Conservation (phyloP, 768 basidiomycete species). For the Termitomyces sp. region DNA sequence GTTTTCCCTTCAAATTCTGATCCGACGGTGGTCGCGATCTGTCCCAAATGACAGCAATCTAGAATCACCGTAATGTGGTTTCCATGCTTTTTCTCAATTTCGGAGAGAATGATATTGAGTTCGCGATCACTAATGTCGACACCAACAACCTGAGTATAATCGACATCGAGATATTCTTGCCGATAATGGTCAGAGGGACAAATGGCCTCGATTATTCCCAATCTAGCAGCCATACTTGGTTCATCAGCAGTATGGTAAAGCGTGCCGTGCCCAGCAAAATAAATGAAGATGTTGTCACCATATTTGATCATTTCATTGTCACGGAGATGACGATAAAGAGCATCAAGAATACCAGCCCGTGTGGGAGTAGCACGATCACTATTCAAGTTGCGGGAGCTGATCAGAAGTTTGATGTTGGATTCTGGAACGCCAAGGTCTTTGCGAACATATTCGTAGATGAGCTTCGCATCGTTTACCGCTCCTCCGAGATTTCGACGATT, state of each 20-base stretch:
- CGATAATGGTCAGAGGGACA: not conserved
- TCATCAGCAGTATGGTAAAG: not conserved
- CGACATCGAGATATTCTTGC: not conserved
- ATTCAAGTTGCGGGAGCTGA: not conserved
- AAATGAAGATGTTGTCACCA: not conserved
- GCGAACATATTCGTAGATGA: not conserved
- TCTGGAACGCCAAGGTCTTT: not conserved
- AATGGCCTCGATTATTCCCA: not conserved
- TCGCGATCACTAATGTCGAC: not conserved
- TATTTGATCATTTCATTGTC: not conserved
- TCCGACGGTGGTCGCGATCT: not conserved
- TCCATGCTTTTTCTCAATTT: not conserved
- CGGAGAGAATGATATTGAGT: not conserved
- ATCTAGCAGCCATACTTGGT: not conserved
- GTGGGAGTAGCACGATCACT: not conserved
- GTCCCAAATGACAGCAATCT: not conserved
- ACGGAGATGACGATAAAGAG: not conserved
- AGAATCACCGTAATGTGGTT: not conserved
- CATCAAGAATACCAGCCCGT: not conserved
- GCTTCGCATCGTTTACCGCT: not conserved
- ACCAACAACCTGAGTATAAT: not conserved
- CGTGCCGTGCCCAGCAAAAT: not conserved
- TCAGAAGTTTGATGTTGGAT: not conserved
- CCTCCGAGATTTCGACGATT: not conserved
- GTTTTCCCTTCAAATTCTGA: not conserved